Evolutionary conservation across 768 basidiomycete species (phyloP).

Genomic region (Mrakia frigida): DNA sequence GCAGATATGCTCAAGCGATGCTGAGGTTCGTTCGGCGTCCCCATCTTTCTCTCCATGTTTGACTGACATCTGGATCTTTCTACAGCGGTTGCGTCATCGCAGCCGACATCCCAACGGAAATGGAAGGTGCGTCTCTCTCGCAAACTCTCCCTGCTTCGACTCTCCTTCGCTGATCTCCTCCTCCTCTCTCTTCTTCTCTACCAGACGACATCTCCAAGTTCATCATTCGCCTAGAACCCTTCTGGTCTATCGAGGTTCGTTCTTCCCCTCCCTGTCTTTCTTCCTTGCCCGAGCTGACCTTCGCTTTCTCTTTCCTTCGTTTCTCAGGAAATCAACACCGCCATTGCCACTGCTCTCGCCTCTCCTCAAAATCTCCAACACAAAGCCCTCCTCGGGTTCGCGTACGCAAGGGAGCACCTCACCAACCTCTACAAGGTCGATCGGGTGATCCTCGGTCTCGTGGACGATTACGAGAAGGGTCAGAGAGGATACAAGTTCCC

Average conservation of each 20-base stretch:
- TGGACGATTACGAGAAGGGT: conserved; percentile 22
- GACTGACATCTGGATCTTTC: not conserved
- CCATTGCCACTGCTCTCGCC: conserved; percentile 23
- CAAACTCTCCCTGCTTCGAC: not conserved
- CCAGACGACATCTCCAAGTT: conserved; percentile 27
- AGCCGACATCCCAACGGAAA: conserved; percentile 31
- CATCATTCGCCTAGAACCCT: conserved; percentile 28
- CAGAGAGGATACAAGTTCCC: conserved; percentile 33
- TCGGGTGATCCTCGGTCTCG: conserved; percentile 18
- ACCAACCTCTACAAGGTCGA: conserved; percentile 30
- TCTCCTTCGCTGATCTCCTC: not conserved
- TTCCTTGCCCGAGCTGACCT: not conserved
- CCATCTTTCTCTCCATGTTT: not conserved
- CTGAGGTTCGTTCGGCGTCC: conserved; percentile 10
- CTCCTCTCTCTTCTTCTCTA: not conserved
- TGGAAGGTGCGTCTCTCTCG: conserved; percentile 27
- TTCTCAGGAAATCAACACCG: conserved; percentile 23
- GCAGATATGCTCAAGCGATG: conserved; percentile 33
- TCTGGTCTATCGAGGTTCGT: conserved; percentile 26
- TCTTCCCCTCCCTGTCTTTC: too few species aligned
- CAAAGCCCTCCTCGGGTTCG: conserved; percentile 26
- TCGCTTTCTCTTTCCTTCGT: not conserved
- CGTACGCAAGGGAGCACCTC: conserved; percentile 25
- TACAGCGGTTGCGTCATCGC: conserved; percentile 32
- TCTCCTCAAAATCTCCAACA: conserved; percentile 20